A percentile compares a stretch with the other conserved stretches of the same genome.
phyloP scores from a whole-genome alignment of 495 filamentous ascomycete species.

The Xylaria telfairii region DNA sequence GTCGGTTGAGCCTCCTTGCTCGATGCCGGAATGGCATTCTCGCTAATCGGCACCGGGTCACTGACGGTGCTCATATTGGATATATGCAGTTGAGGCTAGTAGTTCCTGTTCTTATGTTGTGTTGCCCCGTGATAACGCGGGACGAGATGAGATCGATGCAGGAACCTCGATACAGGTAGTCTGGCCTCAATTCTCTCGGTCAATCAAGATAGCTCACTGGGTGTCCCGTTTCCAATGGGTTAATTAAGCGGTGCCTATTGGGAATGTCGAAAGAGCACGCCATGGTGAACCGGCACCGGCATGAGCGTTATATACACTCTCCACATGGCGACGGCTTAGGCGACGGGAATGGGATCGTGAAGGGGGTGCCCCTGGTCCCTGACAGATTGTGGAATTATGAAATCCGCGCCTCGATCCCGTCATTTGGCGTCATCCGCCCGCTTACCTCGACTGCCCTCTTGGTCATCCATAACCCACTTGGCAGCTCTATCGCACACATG shows the following conservation, averaged over 20 bases:
- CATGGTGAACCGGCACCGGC: slow-evolving; percentile 19
- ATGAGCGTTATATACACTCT: slow-evolving; percentile 16
- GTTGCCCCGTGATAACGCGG: not conserved
- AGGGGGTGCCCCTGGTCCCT: slow-evolving; percentile 8
- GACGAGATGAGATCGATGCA: not conserved
- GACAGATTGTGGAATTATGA: slow-evolving; percentile 11
- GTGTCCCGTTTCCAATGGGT: not conserved
- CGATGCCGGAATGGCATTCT: slow-evolving; percentile 17
- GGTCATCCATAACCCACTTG: slow-evolving; percentile 1
- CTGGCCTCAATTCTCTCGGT: not conserved
- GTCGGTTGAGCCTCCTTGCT: slow-evolving; percentile 19
- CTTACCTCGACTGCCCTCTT: slow-evolving; percentile 8
- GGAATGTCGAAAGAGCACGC: slow-evolving; percentile 19
- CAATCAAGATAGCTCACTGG: not conserved
- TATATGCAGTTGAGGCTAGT: not conserved
- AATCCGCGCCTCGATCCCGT: slow-evolving; percentile 3
- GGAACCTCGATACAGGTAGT: not conserved
- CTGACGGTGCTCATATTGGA: slow-evolving; percentile 12
- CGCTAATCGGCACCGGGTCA: slow-evolving; percentile 16
- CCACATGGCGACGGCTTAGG: not conserved
- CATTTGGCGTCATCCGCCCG: slow-evolving; percentile 19
- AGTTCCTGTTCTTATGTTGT: not conserved
- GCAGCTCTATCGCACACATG: slow-evolving; percentile 1
- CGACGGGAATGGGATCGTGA: slow-evolving; percentile 3
- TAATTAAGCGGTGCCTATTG: not conserved